Evolutionary conservation across 257 asterid species (phyloP).

Genomic region (Solanum habrochaites): DNA sequence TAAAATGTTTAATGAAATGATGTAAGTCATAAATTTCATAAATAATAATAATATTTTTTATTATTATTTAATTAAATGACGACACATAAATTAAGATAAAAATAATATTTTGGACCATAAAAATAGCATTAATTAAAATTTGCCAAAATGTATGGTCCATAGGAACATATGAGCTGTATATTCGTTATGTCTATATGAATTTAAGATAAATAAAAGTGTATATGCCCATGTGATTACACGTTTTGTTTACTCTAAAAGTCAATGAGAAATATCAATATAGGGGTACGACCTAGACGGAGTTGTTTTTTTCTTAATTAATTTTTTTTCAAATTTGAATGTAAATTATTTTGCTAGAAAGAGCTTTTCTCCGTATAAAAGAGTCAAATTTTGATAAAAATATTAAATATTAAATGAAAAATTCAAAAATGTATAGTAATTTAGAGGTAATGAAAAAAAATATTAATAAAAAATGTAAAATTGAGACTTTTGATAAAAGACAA

Average conservation of each 20-base stretch:
- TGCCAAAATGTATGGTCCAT: not conserved
- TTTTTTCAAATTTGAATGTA: accelerated
- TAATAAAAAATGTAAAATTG: not conserved
- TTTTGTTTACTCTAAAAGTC: not conserved
- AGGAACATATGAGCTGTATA: not conserved
- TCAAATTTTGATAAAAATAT: too few relatives aligned
- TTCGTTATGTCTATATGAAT: not conserved
- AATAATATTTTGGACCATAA: not conserved
- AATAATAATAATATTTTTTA: not conserved
- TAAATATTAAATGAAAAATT: too few relatives aligned
- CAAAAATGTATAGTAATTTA: too few relatives aligned
- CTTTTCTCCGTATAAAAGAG: too few relatives aligned
- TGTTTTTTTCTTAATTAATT: accelerated
- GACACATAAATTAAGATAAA: accelerated
- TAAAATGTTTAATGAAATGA: not conserved
- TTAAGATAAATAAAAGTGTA: not conserved
- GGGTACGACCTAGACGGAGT: accelerated
- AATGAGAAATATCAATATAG: not conserved
- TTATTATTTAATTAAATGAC: accelerated
- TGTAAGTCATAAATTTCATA: not conserved
- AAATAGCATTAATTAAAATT: not conserved
- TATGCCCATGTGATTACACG: not conserved
- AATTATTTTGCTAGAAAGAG: accelerated
- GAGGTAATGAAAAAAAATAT: too few relatives aligned
- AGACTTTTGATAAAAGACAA: not conserved